A percentile compares a stretch with the other conserved stretches of the same genome.
Evolutionary conservation across 2,329 filamentous ascomycete species (phyloP).

Genomic region (Arthrocladium fulminans): DNA sequence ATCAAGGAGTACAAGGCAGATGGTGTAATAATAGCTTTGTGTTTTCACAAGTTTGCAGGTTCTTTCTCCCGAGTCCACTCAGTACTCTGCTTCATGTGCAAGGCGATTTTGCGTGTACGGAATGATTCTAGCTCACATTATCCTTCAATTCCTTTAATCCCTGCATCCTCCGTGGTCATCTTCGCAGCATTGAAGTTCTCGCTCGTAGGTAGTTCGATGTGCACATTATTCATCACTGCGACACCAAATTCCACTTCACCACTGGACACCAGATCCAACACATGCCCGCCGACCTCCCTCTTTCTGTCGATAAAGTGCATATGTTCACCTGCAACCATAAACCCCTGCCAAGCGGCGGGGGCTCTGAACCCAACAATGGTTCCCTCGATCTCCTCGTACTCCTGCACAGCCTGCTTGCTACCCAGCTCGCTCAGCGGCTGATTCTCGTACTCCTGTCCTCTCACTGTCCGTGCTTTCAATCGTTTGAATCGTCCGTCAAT

Average conservation of each 20-base stretch:
- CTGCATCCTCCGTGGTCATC: conserved; percentile 28
- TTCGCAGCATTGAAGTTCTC: conserved; percentile 32
- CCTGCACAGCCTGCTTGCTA: conserved; percentile 33
- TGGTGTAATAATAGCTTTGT: conserved; percentile 6
- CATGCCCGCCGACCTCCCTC: conserved; percentile 32
- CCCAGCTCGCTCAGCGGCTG: conserved; percentile 29
- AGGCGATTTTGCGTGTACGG: background rate
- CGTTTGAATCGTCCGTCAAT: conserved; percentile 23
- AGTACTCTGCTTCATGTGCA: too few species aligned
- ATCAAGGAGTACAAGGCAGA: background rate
- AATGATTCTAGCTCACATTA: conserved; percentile 12
- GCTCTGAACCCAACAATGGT: conserved; percentile 38
- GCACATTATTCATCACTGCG: conserved; percentile 31
- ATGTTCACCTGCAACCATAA: conserved; percentile 36
- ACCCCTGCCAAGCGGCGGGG: conserved; percentile 33
- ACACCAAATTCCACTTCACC: conserved; percentile 29
- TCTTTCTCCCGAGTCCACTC: too few species aligned
- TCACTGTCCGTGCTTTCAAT: conserved; percentile 25
- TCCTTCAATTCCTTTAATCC: conserved; percentile 31
- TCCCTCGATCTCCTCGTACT: conserved; percentile 30
- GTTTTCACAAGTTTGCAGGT: too few species aligned
- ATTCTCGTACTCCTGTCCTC: conserved; percentile 25
- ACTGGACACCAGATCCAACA: conserved; percentile 30
- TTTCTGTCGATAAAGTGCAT: conserved; percentile 34
- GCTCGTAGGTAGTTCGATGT: conserved; percentile 32